Conservation (phyloP, 495 filamentous ascomycete species). For the Aspergillus campestris region DNA sequence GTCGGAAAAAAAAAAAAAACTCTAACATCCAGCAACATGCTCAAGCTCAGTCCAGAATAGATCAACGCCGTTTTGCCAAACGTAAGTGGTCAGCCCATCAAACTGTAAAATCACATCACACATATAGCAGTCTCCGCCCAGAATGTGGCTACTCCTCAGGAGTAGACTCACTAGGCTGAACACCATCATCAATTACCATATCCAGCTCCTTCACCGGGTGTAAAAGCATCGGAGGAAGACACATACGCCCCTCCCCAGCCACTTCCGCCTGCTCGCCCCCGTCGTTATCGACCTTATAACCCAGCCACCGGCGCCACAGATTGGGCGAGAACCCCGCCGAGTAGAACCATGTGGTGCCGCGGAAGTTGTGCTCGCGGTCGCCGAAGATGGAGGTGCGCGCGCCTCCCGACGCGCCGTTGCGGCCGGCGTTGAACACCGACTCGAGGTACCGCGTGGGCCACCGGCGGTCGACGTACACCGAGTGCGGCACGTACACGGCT, state of each 20-base stretch:
- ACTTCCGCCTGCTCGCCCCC: slow-evolving; percentile 79
- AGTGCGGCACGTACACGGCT: slow-evolving; percentile 88
- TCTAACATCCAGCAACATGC: too few relatives aligned
- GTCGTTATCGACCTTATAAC: slow-evolving; percentile 73
- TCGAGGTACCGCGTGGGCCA: slow-evolving; percentile 82
- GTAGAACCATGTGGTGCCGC: slow-evolving; percentile 89
- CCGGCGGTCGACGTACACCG: slow-evolving; percentile 78
- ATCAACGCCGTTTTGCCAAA: too few relatives aligned
- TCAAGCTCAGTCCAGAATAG: too few relatives aligned
- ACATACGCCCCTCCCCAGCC: slow-evolving; percentile 80
- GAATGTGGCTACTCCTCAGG: too few relatives aligned
- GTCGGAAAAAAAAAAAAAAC: too few relatives aligned
- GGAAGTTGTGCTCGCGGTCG: slow-evolving; percentile 82
- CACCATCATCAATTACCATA: slow-evolving; percentile 57
- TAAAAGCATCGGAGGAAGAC: slow-evolving; percentile 81
- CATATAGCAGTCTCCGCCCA: too few relatives aligned
- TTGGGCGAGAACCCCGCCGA: slow-evolving; percentile 77
- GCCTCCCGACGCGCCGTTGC: slow-evolving; percentile 70
- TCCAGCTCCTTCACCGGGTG: slow-evolving; percentile 89
- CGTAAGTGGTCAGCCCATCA: too few relatives aligned
- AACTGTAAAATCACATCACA: too few relatives aligned
- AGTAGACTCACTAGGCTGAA: neutral
- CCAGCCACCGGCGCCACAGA: slow-evolving; percentile 82
- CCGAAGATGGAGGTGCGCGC: slow-evolving; percentile 69
- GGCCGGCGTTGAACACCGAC: slow-evolving; percentile 73